Evolutionary conservation across 306 rosid species (phyloP).

Genomic region (Crotalaria pallida): DNA sequence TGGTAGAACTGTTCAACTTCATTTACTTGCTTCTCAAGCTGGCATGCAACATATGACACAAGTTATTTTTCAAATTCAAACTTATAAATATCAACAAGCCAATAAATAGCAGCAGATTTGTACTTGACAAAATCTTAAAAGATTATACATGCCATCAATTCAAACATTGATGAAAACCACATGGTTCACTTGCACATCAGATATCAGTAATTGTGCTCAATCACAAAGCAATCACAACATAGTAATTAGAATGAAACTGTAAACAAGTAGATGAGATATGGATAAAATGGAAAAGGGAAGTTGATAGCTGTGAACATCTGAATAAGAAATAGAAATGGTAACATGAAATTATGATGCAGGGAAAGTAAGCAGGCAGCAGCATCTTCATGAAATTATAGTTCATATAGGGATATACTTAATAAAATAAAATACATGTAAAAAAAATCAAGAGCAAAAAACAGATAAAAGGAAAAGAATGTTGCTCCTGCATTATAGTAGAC

Average conservation of each 20-base stretch:
- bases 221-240: background rate
- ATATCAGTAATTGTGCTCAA: background rate
- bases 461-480: background rate
- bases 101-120: background rate
- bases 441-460: background rate
- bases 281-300: background rate
- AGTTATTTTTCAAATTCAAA: slow-evolving; percentile 1
- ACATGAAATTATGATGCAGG: background rate
- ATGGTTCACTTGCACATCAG: background rate
- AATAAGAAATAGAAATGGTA: background rate
- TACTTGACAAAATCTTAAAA: background rate
- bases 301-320: background rate
- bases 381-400: background rate
- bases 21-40: slow-evolving; percentile 61
- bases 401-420: background rate
- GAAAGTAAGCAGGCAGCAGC: background rate
- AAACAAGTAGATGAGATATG: background rate
- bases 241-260: background rate
- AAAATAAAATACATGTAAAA: background rate
- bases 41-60: slow-evolving; percentile 27
- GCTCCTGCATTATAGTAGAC: too few relatives aligned
- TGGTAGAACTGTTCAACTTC: slow-evolving; percentile 52
- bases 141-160: background rate
- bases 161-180: background rate
- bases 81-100: background rate